These are phyloP conservation scores for Pyrenula aspistea DNA, from an alignment of 495 filamentous ascomycete genomes.

Conservation along the genomic window DNA sequence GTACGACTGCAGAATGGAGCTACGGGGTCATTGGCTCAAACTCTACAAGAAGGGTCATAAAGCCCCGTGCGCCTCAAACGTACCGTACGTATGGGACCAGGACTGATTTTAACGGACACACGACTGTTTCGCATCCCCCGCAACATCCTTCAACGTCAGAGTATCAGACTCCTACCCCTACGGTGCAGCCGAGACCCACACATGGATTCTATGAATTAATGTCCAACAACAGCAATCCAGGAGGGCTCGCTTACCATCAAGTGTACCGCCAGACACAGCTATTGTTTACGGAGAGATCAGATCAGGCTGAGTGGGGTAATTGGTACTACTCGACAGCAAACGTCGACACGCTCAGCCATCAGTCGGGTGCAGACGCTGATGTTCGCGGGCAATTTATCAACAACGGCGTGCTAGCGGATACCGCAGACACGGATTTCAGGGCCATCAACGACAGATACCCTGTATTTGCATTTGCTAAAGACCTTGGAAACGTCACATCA, in stretches of 20 bases:
- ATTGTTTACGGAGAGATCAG: constrained; percentile 36
- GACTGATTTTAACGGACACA: not conserved
- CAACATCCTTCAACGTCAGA: not conserved
- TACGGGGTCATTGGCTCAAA: constrained; percentile 24
- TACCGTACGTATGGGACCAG: not conserved
- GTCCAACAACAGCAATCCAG: not conserved
- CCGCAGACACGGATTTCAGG: constrained; percentile 35
- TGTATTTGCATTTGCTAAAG: constrained; percentile 40
- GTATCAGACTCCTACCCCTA: not conserved
- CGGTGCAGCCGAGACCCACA: not conserved
- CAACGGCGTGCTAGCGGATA: constrained; percentile 31
- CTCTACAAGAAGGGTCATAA: not conserved
- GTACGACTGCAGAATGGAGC: constrained; percentile 38
- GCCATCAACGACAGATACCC: constrained; percentile 40
- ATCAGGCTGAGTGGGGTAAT: constrained; percentile 48
- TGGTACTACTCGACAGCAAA: constrained; percentile 45
- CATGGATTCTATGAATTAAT: not conserved
- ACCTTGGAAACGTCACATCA: constrained; percentile 33
- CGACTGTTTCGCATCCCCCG: not conserved
- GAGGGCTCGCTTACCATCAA: constrained; percentile 37
- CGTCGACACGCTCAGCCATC: constrained; percentile 24
- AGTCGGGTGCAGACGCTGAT: constrained; percentile 33
- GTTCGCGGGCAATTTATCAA: constrained; percentile 35
- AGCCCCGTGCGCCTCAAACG: not conserved
- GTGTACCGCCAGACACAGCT: constrained; percentile 39